These are phyloP conservation scores for Capsicum chinense DNA, from an alignment of 257 asterid species.

Conservation along the genomic window DNA sequence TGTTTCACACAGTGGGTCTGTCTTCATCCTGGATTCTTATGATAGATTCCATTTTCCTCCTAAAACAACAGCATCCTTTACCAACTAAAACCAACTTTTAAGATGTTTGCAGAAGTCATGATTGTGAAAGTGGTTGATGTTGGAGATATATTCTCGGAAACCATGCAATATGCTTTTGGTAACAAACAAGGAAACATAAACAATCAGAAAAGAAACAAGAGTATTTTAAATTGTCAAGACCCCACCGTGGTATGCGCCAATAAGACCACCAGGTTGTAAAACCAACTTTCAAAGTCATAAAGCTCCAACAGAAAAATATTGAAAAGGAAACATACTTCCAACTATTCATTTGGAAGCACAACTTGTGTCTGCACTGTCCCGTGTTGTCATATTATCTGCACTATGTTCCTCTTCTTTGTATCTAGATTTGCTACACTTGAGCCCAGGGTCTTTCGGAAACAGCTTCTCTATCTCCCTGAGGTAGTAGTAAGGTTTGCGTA, in stretches of 20 bases:
- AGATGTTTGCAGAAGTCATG: not conserved
- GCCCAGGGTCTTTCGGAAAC: too few species aligned
- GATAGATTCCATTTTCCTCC: not conserved
- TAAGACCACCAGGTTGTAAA: too few species aligned
- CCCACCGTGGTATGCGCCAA: too few species aligned
- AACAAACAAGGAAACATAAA: not conserved
- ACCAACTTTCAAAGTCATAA: too few species aligned
- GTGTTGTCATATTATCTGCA: too few species aligned
- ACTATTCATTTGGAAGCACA: not conserved
- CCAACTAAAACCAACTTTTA: not conserved
- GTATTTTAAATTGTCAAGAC: not conserved
- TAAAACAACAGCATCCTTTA: not conserved
- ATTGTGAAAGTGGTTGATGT: conserved; percentile 1
- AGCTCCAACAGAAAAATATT: too few species aligned
- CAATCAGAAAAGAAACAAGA: not conserved
- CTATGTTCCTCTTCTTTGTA: too few species aligned
- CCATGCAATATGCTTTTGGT: not conserved
- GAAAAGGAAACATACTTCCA: not conserved
- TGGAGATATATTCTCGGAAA: not conserved
- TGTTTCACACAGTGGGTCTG: not conserved
- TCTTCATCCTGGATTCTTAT: not conserved
- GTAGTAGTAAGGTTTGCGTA: too few species aligned
- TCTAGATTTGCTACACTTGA: too few species aligned
- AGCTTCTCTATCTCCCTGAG: too few species aligned
- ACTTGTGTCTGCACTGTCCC: not conserved